A percentile compares a stretch with the other conserved stretches of the same genome.
These are phyloP conservation scores for Aspergillus bridgeri DNA, from an alignment of 495 filamentous ascomycete genomes.

Conservation along the genomic window DNA sequence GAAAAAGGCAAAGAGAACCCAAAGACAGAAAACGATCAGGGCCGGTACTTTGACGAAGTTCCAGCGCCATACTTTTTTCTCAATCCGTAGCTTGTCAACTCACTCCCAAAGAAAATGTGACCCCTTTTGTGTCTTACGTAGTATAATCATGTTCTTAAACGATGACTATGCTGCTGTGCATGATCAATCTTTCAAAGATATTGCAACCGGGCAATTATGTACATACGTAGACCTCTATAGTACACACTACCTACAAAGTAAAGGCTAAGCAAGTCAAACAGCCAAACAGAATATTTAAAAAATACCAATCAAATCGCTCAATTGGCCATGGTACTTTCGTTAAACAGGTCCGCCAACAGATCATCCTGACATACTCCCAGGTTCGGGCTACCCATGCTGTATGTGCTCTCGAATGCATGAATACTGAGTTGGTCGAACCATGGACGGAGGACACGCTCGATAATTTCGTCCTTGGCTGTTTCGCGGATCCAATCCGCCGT, in stretches of 20 bases:
- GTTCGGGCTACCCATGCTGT: constrained; percentile 74
- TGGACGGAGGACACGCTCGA: constrained; percentile 72
- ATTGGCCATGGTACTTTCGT: constrained; percentile 59
- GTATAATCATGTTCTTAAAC: too few species aligned
- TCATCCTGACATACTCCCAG: constrained; percentile 61
- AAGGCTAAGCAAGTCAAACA: not conserved
- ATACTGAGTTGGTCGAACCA: constrained; percentile 92
- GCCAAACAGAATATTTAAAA: not conserved
- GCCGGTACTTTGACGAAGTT: too few species aligned
- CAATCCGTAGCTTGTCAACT: too few species aligned
- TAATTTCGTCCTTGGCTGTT: constrained; percentile 64
- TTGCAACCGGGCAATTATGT: not conserved
- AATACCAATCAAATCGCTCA: constrained; percentile 10
- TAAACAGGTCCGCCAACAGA: constrained; percentile 79
- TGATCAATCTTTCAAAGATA: not conserved
- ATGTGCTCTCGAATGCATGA: constrained; percentile 86
- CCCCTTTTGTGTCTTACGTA: too few species aligned
- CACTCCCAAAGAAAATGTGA: too few species aligned
- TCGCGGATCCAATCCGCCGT: constrained; percentile 43
- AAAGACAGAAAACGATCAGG: not conserved
- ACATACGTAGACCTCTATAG: not conserved
- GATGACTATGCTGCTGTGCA: too few species aligned
- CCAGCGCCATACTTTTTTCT: too few species aligned
- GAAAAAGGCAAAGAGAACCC: not conserved
- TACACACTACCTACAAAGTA: constrained; percentile 6